Base-by-base conservation (phyloP, 2,329 filamentous ascomycete species). In the Penicillium sp. region DNA sequence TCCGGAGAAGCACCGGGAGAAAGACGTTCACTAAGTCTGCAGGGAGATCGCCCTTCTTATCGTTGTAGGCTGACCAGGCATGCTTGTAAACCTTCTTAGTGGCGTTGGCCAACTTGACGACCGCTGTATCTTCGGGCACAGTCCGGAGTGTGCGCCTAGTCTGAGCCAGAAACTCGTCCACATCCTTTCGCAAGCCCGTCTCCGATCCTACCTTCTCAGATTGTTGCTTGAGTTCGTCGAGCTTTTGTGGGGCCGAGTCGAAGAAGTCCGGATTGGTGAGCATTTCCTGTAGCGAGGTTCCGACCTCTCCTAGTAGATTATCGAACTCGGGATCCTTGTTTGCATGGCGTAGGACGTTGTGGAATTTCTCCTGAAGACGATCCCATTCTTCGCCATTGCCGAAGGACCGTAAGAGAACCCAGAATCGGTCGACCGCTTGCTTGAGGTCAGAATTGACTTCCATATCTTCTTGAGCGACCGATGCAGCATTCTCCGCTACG, bases 181-280 rank as follows among this genome's bases (percentile, higher is more conserved):
- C 70, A 57, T 95, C 88, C 14, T 86, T 77, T 12, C 83, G 80
- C 3, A 95, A 75, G 4, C 79, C 80, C 2, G 87, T 86, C 35
- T 86, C 82, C 0, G 77, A 78, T 1, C 83, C 81, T 1, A 89
- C 69, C 46, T 77, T 71, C 36, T 77, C 74, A 4, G 78, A 76
- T 62, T 82, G 81, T 38, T 77, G 72, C 43, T 78, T 77, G 6
- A 85, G 72, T 52, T 83, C 77, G 37, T 80, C 72, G 46, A 85
- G 77, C 53, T 87, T 82, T 53, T 84, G 80, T 4, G 87, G 82
- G 0, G 83, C 83, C 33, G 88, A 78, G 39, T 91, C 87, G 61
- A 95, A 88, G 70, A 95, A 96, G 3, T 84, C 80, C 0, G 92
- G 91, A 54, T 96, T 87, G 0, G 84, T 93, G 35, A 97, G 74